These are phyloP conservation scores for Melastoma candidum DNA, from an alignment of 441 rosid genomes.

Conservation along the genomic window DNA sequence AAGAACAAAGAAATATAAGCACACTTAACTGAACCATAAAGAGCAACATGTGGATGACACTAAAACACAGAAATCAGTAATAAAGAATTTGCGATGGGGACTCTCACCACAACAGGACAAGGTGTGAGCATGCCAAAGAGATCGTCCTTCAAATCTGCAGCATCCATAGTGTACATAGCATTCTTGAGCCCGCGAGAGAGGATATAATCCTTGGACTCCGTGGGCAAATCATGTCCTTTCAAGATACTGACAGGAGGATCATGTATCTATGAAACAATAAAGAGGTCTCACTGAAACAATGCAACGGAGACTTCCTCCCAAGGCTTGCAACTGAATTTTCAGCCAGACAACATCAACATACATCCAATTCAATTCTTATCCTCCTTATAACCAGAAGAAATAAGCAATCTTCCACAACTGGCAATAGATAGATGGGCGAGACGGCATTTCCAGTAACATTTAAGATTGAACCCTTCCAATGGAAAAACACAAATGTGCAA, in stretches of 20 bases:
- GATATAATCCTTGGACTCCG: neutral
- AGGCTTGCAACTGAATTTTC: neutral
- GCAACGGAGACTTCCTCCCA: neutral
- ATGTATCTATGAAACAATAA: conserved; percentile 31
- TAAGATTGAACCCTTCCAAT: too few relatives aligned
- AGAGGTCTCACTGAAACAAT: neutral
- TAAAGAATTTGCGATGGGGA: neutral
- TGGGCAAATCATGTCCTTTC: conserved; percentile 47
- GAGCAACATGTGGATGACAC: too few relatives aligned
- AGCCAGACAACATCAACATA: neutral
- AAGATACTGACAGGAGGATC: conserved; percentile 82
- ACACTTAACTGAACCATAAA: too few relatives aligned
- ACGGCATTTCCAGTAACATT: too few relatives aligned
- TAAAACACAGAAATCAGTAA: too few relatives aligned
- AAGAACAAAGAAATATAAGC: too few relatives aligned
- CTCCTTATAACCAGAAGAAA: neutral
- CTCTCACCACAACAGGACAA: conserved; percentile 7
- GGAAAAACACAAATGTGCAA: too few relatives aligned
- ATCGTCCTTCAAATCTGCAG: conserved; percentile 9
- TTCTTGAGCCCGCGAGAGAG: conserved; percentile 4
- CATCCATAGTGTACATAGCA: conserved; percentile 8
- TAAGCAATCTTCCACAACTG: too few relatives aligned
- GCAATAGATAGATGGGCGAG: too few relatives aligned
- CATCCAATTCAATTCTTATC: neutral
- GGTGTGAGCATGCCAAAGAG: conserved; percentile 8